Evolutionary conservation across 1,284 basidiomycete species (phyloP), one percentile per base, ranked within the genome.

Genomic region (Marasmius oreades): DNA sequence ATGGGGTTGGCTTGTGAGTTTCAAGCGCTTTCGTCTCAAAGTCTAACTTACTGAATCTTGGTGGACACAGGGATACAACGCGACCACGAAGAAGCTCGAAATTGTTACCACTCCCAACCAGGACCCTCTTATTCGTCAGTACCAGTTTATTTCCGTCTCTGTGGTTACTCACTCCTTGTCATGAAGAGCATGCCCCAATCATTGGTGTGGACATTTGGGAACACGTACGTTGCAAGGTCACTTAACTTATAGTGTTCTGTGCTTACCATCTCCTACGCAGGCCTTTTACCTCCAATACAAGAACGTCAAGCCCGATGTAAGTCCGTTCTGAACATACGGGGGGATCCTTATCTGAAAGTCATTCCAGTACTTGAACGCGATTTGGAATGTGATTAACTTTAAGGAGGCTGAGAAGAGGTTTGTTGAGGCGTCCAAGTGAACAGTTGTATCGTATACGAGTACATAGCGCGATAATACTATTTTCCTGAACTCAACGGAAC

Each of bases 141-240:
- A 12, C 45, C 24, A 55, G 22, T 50, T 52, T 5, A 36, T 39
- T 28, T 46, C 39, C 22, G 52, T 53, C 47, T 24, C 22, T 31
- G 28, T 18, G 14, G 23, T 45, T 11, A 34, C 31, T 31, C 16
- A 34, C 22, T 48, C 42, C 24, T 39, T 43, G 2, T 37, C 33
- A 20, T n/a, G 12, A 59, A 90, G 86, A 85, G 2, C 92, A 95
- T 74, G 79, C 83, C 34, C 95, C 96, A 37, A 87, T 99, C 69
- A 85, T 99, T 68, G 97, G 96, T 59, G 88, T 98, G 63, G 97
- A 99, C 74, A 92, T 98, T 68, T 98, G 97, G 95, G 92, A 93
- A 73, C 92, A 94, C 73, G 91, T 85, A 66, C 47, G 84, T 78
- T 10, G 37, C 10, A 22, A 10, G 6, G 22, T 56, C 45, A 45